Evolutionary conservation across 805 yeast species (phyloP), one percentile per base, ranked within the genome.

Genomic region (Spencermartinsiella europaea): DNA sequence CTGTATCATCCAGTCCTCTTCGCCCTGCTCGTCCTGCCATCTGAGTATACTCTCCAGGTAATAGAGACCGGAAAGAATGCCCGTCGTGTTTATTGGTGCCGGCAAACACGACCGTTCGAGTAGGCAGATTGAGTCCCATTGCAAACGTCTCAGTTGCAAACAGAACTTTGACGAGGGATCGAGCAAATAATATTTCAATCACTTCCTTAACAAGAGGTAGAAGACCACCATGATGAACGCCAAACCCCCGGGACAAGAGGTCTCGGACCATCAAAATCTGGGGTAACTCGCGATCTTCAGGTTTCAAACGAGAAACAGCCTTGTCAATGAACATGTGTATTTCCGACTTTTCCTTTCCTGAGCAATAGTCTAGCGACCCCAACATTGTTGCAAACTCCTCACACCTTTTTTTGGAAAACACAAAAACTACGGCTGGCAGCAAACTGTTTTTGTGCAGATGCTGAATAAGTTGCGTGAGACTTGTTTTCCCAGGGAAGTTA

Each of bases 11-110:
- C 53, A 93, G 69, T 31, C 99, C 99, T 72, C 99, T 81, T 69
- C 99, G 81, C 50, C 99, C 99, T 0, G 99, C 99, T 66, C 99
- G 78, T 38, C 99, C 99, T 0, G 97, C 90, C 99, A 93, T 93
- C 67, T 52, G 99, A 0, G 98, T 93, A 63, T 91, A 93, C 64
- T 93, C 99, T 45, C 99, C 99, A 0, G 99, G 96, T 7, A 83
- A 74, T 50, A 93, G 72, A 59, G 83, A 78, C 65, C 99, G 76
- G 66, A 87, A 80, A 0, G 77, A 77, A 25, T 81, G 75, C 39
- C 98, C 98, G 62, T 93, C 99, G 63, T 91, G 96, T 61, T 93
- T 93, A 54, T 91, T 71, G 42, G 84, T 69, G 40, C 84, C 87
- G 51, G 88, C 78, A 64, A 93, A 93, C 0, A 91, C 90, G 31